Evolutionary conservation across 1,284 basidiomycete genomes (phyloP).

Genomic region (Polyporus tsugae): DNA sequence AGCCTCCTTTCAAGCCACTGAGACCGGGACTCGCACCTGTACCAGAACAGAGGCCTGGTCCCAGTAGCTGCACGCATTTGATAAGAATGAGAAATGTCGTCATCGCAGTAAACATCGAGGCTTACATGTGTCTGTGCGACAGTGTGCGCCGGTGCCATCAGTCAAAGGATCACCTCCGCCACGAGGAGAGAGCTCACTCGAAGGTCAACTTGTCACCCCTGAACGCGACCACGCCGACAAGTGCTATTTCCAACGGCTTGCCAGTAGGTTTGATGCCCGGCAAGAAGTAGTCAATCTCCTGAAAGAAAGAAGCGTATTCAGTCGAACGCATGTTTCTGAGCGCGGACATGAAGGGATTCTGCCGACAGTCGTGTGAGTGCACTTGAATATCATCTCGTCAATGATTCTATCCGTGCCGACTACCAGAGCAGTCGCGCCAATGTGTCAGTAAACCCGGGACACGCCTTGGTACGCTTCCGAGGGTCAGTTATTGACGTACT

Average conservation of each 20-base stretch:
- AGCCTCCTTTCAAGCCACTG: neutral
- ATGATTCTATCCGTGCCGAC: slow-evolving; percentile 57
- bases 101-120: neutral
- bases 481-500: slow-evolving; percentile 37
- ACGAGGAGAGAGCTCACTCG: slow-evolving; percentile 47
- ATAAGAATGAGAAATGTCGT: neutral
- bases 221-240: slow-evolving; percentile 61
- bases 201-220: slow-evolving; percentile 61
- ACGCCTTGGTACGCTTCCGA: neutral
- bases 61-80: slow-evolving; percentile 49
- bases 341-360: neutral
- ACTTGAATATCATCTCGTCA: slow-evolving; percentile 58
- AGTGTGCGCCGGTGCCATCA: neutral
- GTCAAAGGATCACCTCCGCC: neutral
- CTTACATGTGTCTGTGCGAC: slow-evolving; percentile 42
- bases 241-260: slow-evolving; percentile 52
- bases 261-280: slow-evolving; percentile 57
- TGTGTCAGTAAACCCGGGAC: neutral
- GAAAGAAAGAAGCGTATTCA: slow-evolving; percentile 5
- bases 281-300: slow-evolving; percentile 61
- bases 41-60: slow-evolving; percentile 57
- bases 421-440: slow-evolving; percentile 21
- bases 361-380: slow-evolving; percentile 51
- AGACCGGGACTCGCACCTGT: slow-evolving; percentile 38
- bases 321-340: slow-evolving; percentile 13